Evolutionary conservation across 2,329 filamentous ascomycete species (phyloP).

Genomic region (Hymenoscyphus occultus): DNA sequence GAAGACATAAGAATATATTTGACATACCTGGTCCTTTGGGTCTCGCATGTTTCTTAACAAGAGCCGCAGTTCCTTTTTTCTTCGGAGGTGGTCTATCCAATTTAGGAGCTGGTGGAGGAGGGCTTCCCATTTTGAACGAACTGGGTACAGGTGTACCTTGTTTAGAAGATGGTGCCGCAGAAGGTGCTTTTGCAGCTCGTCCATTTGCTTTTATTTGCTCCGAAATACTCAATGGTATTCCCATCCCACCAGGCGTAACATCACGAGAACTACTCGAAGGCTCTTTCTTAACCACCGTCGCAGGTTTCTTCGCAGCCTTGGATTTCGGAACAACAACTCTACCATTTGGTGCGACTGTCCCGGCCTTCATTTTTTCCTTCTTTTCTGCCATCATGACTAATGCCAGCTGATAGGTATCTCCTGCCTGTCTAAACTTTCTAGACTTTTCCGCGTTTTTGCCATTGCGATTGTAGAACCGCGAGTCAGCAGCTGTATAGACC

Average conservation of each 20-base stretch:
- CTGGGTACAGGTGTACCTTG: slow-evolving; percentile 29
- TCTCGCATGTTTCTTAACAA: slow-evolving; percentile 27
- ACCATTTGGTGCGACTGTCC: slow-evolving; percentile 2
- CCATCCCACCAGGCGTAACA: slow-evolving; percentile 22
- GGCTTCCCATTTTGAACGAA: slow-evolving; percentile 23
- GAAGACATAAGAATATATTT: too few relatives aligned
- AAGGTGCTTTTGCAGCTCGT: slow-evolving; percentile 28
- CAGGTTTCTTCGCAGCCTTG: slow-evolving; percentile 16
- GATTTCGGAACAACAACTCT: slow-evolving; percentile 20
- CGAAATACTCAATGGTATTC: slow-evolving; percentile 29
- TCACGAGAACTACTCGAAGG: slow-evolving; percentile 26
- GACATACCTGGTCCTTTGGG: slow-evolving; percentile 27
- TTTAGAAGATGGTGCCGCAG: slow-evolving; percentile 27
- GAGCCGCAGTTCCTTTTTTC: slow-evolving; percentile 30
- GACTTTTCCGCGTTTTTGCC: slow-evolving; percentile 31
- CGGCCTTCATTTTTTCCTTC: slow-evolving; percentile 24
- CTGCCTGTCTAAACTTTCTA: slow-evolving; percentile 25
- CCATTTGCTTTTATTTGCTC: slow-evolving; percentile 35
- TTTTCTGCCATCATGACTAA: slow-evolving; percentile 31
- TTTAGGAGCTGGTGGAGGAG: slow-evolving; percentile 24
- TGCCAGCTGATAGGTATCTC: slow-evolving; percentile 30
- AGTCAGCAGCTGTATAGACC: slow-evolving; percentile 35
- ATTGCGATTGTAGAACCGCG: slow-evolving; percentile 33
- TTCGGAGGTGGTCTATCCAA: slow-evolving; percentile 25
- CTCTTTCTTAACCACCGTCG: slow-evolving; percentile 23